Base-by-base conservation (phyloP, 192 early-diverging fungal genomes). In the Coemansia aciculifera region DNA sequence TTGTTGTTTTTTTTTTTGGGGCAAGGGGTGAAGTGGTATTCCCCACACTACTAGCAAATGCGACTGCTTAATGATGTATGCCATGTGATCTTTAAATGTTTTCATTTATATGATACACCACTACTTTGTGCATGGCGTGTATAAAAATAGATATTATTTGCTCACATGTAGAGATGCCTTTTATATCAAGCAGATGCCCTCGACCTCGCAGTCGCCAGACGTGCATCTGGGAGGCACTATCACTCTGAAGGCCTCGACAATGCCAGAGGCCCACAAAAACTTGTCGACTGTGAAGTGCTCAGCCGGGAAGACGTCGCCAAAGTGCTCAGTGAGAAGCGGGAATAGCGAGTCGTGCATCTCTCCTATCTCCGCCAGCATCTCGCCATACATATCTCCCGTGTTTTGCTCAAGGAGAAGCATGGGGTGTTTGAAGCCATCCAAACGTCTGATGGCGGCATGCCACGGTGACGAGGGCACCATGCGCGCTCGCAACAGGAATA, bases 241-340 rank as follows among this genome's bases (percentile, higher is more conserved):
- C 17, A 76, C 40, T 17, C 46, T 52, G 62, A 73, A 73, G 32
- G 73, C 40, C 59, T 76, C 74, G 54, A 76, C 71, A 21, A 81
- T 32, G 17, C 74, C 79, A 24, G 72, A 72, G 0, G 80, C 80
- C 80, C 80, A 83, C 64, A 83, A n/a, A 43, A 83, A 83, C 40
- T 63, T 32, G 36, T 78, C 75, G 11, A 60, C 32, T 0, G 80
- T 62, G 34, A 78, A 83, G 13, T 42, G 17, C 12, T 59, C 66
- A 1, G 49, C 34, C 2, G 69, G 66, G 11, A 83, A 78, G 44
- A 78, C 66, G 9, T 71, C 60, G 3, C 68, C 72, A 39, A 77
- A 83, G 51, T 71, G 65, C 31, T 77, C 69, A 23, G 63, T 68
- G 17, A 83, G 80, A 52, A 75, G 39, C 39, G 80, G 80, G 32